Evolutionary conservation across 106 monocot genomes (phyloP).

Genomic region (Ottelia alismoides): DNA sequence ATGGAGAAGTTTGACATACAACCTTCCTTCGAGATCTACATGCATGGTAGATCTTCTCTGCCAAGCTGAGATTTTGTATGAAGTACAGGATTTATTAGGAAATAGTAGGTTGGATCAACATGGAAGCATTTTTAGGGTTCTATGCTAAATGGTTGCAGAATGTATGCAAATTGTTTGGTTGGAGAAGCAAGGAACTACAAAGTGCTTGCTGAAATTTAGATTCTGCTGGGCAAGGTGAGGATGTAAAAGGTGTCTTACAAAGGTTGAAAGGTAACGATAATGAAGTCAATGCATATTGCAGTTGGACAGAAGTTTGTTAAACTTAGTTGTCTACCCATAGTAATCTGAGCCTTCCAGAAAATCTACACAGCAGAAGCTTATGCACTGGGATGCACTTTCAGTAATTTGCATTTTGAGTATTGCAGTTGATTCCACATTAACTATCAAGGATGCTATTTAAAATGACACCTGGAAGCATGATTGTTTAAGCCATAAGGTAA

Average conservation of each 20-base stretch:
- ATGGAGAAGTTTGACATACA: slow-evolving; percentile 43
- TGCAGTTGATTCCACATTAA: too few species aligned
- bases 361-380: too few species aligned
- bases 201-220: slow-evolving; percentile 46
- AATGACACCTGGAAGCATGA: too few species aligned
- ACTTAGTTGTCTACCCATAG: too few species aligned
- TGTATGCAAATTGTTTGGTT: slow-evolving; percentile 28
- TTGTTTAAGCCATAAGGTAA: too few species aligned
- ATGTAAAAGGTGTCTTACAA: slow-evolving; percentile 23
- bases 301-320: slow-evolving; percentile 28
- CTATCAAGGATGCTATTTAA: too few species aligned
- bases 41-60: slow-evolving; percentile 51
- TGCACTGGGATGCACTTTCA: too few species aligned
- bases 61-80: slow-evolving; percentile 35
- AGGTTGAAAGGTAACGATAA: slow-evolving; percentile 15
- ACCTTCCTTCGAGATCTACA: slow-evolving; percentile 38
- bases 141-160: slow-evolving; percentile 48
- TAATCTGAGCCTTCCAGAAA: too few species aligned
- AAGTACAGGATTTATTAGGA: slow-evolving; percentile 28
- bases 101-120: neutral
- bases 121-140: slow-evolving; percentile 29
- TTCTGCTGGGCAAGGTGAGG: slow-evolving; percentile 24
- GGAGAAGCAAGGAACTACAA: slow-evolving; percentile 52
- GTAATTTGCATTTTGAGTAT: too few species aligned
- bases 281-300: slow-evolving; percentile 26